Percentiles rank a stretch among this genome's conserved stretches.
Evolutionary conservation across 164 flowering plant genomes (phyloP).

Genomic region (Annona cherimola): DNA sequence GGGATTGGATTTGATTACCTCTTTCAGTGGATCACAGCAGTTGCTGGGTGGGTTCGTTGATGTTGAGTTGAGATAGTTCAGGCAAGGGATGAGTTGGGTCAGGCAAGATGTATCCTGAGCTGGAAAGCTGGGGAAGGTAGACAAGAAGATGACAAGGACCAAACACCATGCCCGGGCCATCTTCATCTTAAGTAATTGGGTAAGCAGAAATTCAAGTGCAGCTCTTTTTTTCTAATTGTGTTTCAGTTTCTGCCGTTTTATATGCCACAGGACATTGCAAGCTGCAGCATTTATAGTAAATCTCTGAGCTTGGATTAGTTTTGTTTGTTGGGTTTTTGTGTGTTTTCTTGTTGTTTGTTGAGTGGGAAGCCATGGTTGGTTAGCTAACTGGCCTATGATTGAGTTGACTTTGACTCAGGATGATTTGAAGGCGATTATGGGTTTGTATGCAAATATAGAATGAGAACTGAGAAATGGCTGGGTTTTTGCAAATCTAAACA

Average conservation of each 20-base stretch:
- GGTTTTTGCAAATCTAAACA: no score
- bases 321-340: background rate
- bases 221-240: background rate
- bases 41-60: constrained; percentile 44
- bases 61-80: constrained; percentile 46
- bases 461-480: no score
- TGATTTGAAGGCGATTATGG: no score
- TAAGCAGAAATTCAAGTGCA: background rate
- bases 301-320: background rate
- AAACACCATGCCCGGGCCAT: constrained; percentile 7
- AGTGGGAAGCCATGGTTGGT: constrained; percentile 12
- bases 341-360: background rate
- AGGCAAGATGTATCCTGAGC: constrained; percentile 33
- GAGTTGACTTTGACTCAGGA: background rate
- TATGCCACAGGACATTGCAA: background rate
- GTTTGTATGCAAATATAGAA: no score
- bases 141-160: constrained; percentile 10
- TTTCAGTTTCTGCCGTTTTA: background rate
- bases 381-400: constrained; percentile 5
- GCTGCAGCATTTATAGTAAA: background rate
- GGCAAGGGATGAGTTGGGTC: constrained; percentile 47
- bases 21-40: constrained; percentile 66
- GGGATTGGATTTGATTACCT: constrained; percentile 42
- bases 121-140: background rate
- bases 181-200: constrained; percentile 2